Conservation (phyloP, 2,329 filamentous ascomycete species). For the Verticillium isaacii region DNA sequence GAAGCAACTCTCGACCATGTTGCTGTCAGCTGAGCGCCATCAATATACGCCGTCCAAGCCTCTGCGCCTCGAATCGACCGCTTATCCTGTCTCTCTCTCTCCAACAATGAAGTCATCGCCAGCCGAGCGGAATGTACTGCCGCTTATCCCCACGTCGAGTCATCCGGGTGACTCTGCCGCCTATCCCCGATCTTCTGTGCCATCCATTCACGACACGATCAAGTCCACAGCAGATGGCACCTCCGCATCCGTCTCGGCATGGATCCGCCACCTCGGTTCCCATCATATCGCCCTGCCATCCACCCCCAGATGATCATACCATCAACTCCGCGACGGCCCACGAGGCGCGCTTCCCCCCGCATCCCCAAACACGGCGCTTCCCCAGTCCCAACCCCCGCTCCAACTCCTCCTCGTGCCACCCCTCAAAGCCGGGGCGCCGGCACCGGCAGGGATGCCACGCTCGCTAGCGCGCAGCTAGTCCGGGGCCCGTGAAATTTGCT, state of each 20-base stretch:
- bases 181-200: background rate
- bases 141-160: background rate
- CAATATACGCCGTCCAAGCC: background rate
- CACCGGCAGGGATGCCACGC: background rate
- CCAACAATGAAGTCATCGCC: background rate
- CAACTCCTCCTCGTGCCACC: background rate
- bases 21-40: background rate
- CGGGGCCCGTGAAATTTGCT: background rate
- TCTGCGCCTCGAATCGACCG: background rate
- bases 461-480: background rate
- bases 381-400: background rate
- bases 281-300: background rate
- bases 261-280: background rate
- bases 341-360: background rate
- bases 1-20: background rate
- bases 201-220: too few species aligned
- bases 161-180: background rate
- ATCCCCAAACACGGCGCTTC: background rate
- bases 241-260: background rate
- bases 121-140: background rate
- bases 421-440: background rate
- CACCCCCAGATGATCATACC: background rate
- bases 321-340: background rate
- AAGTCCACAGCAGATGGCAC: background rate
- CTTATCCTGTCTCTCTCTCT: background rate